Evolutionary conservation across 768 basidiomycete genomes (phyloP), one percentile per base, ranked within the genome.

Genomic region (Zangia roseola): DNA sequence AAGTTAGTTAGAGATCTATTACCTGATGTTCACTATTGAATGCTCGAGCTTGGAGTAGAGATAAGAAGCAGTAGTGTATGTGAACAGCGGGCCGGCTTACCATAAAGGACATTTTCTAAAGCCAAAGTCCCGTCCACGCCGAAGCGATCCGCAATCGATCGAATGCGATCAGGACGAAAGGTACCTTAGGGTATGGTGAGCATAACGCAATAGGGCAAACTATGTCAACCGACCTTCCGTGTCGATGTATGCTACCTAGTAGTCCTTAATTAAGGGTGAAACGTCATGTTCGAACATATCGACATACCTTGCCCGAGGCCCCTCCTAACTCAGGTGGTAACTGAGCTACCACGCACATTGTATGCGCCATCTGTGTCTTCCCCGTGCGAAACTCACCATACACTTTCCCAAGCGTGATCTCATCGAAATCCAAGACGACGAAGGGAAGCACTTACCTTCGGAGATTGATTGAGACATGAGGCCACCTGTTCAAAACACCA

Each of bases 371-470:
- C 64, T 98, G 95, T 6, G 94, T 97, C 71, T 95, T 94, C 25
- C 94, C 94, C 0, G 95, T 97, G 26, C 94, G 81, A 68, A 89
- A 97, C 69, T 98, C 94, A 38, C 95, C 94, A 61, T 93, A 98
- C 2, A 97, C 94, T 92, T 50, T 14, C 23, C 20, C 7, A 8
- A 39, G 41, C 37, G 46, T 34, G 46, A 44, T 47, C 43, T 19
- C 16, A 25, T 19, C 41, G 12, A 13, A 38, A 41, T 26, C 12
- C 23, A 38, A 24, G 26, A 39, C 16, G 19, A 23, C 30, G 19
- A 24, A 33, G 17, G 21, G 31, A 39, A 10, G 19, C 10, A 5
- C 54, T 60, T 26, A 82, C 90, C 91, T 80, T 97, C 94, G 4
- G 91, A 88, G 51, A 97, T 93, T 7, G 91, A 93, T 63, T 97